These are phyloP conservation scores for Pythium plurisporium DNA, from an alignment of 352 stramenopile genomes.

Conservation along the genomic window DNA sequence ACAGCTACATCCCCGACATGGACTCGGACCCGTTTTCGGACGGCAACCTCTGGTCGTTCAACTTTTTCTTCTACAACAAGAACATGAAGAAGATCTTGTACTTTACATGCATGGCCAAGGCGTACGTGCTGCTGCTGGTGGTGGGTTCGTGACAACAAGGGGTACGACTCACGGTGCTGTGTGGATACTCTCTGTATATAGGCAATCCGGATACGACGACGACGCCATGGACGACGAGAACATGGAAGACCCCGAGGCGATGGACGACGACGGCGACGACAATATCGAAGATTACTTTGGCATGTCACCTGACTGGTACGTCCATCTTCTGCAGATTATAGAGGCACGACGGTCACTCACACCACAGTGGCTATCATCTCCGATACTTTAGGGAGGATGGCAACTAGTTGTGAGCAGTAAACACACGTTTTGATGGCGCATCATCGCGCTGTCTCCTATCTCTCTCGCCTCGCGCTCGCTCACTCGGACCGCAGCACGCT, in stretches of 20 bases:
- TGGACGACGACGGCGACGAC: constrained; percentile 77
- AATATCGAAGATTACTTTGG: constrained; percentile 81
- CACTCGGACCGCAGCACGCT: constrained; percentile 1
- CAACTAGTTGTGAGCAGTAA: constrained; percentile 10
- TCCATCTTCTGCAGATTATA: background rate
- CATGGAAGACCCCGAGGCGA: constrained; percentile 61
- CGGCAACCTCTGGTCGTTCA: constrained; percentile 92
- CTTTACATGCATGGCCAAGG: constrained; percentile 91
- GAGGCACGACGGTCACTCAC: background rate
- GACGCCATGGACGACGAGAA: constrained; percentile 76
- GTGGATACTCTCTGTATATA: background rate
- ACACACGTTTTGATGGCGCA: background rate
- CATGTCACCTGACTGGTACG: constrained; percentile 83
- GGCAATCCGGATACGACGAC: constrained; percentile 27
- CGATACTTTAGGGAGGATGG: constrained; percentile 21
- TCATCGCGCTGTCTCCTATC: background rate
- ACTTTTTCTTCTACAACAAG: constrained; percentile 96
- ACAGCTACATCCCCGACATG: constrained; percentile 93
- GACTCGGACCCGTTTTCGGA: constrained; percentile 92
- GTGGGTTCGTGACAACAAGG: background rate
- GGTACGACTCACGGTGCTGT: background rate
- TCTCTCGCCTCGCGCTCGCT: background rate
- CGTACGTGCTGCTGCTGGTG: too few species aligned
- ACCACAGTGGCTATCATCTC: too few species aligned
- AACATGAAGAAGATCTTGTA: constrained; percentile 91